A percentile compares a stretch with the other conserved stretches of the same genome.
phyloP scores from a whole-genome alignment of 2,329 filamentous ascomycete species.

The Fusarium pilosicola region DNA sequence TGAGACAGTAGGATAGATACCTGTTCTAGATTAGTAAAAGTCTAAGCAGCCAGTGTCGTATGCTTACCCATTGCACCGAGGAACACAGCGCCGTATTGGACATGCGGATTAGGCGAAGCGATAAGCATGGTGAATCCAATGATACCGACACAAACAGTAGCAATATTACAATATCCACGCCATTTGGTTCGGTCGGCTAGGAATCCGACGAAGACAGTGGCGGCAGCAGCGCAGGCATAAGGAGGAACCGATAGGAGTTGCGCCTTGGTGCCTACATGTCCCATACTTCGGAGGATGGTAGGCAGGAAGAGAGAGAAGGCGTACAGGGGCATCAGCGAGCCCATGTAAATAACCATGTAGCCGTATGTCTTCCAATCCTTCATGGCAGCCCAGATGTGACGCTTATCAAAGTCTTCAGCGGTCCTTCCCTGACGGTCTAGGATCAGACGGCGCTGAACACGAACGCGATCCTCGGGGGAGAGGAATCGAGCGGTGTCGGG shows the following conservation, averaged over 20 bases:
- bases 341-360: conserved; percentile 60
- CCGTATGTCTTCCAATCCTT: conserved; percentile 80
- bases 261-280: conserved; percentile 52
- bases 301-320: conserved; percentile 66
- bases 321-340: conserved; percentile 60
- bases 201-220: conserved; percentile 72
- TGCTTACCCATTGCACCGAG: conserved; percentile 62
- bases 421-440: conserved; percentile 74
- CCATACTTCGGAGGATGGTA: conserved; percentile 60
- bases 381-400: conserved; percentile 75
- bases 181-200: conserved; percentile 71
- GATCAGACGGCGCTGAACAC: conserved; percentile 74
- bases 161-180: conserved; percentile 75
- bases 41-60: too few species aligned
- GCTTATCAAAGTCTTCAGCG: conserved; percentile 75
- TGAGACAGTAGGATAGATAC: conserved; percentile 76
- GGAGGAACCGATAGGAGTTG: conserved; percentile 69
- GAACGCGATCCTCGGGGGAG: conserved; percentile 69
- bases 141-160: conserved; percentile 68
- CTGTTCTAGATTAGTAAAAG: conserved; percentile 50
- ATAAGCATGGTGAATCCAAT: conserved; percentile 74
- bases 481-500: conserved; percentile 79
- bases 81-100: conserved; percentile 76
- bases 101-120: conserved; percentile 59
- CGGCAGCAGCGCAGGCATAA: conserved; percentile 68